Percentiles rank a stretch among this genome's conserved stretches.
phyloP scores from a whole-genome alignment of 1,284 basidiomycete species.

The Amylostereum areolatum region DNA sequence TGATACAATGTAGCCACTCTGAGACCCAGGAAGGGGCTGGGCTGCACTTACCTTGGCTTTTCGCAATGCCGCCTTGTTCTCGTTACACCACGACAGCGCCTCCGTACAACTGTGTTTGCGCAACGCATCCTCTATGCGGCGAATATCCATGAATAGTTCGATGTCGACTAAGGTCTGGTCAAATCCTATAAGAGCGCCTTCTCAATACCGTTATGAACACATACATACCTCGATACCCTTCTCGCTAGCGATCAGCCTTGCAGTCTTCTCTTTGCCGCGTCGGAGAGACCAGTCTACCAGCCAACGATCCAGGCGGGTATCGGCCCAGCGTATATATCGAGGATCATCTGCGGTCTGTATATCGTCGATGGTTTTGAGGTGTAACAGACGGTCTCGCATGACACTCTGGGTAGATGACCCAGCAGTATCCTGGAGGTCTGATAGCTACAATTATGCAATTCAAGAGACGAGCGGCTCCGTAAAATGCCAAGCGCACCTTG shows the following conservation, averaged over 20 bases:
- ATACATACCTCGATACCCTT: constrained; percentile 62
- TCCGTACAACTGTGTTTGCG: constrained; percentile 73
- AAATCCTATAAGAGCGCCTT: neutral
- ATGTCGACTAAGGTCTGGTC: constrained; percentile 79
- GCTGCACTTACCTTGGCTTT: constrained; percentile 72
- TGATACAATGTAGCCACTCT: constrained; percentile 26
- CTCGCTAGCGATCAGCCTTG: constrained; percentile 62
- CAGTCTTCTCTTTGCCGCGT: constrained; percentile 64
- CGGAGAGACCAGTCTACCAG: constrained; percentile 89
- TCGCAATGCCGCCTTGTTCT: constrained; percentile 88
- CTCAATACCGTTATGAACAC: neutral
- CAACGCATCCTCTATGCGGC: constrained; percentile 79
- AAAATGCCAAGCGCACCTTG: constrained; percentile 47
- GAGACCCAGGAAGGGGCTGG: constrained; percentile 1
- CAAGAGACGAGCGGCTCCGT: constrained; percentile 1
- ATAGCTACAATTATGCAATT: constrained; percentile 39
- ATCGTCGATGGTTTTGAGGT: constrained; percentile 57
- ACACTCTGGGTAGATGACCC: constrained; percentile 66
- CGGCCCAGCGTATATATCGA: constrained; percentile 71
- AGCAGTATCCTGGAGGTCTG: constrained; percentile 59
- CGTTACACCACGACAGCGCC: constrained; percentile 92
- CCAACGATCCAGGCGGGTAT: constrained; percentile 82
- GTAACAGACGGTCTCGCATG: constrained; percentile 66
- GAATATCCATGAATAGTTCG: constrained; percentile 87
- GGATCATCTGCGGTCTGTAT: constrained; percentile 44